phyloP scores from a whole-genome alignment of 2,329 filamentous ascomycete species.

The Colletotrichum spaethianum region DNA sequence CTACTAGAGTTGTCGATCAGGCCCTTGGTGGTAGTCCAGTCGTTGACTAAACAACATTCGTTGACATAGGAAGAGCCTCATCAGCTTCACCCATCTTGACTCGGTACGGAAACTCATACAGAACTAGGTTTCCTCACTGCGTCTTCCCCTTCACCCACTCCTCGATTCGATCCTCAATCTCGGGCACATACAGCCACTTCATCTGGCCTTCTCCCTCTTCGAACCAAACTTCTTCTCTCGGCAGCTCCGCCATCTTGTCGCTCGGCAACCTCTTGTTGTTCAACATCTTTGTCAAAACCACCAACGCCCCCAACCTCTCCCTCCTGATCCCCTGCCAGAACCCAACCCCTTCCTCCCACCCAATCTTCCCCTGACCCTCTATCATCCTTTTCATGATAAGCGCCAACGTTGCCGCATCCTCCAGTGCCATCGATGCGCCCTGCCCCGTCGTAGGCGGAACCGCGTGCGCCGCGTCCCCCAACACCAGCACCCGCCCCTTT shows the following conservation, averaged over 20 bases:
- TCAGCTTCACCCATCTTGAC: background rate
- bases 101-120: background rate
- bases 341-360: conserved; percentile 46
- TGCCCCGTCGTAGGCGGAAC: conserved; percentile 64
- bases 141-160: conserved; percentile 43
- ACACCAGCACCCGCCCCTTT: conserved; percentile 56
- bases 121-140: background rate
- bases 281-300: conserved; percentile 63
- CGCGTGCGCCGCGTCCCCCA: conserved; percentile 65
- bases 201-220: conserved; percentile 45
- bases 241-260: conserved; percentile 42
- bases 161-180: conserved; percentile 54
- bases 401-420: conserved; percentile 64
- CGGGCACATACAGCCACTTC: conserved; percentile 58
- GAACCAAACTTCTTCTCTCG: conserved; percentile 29
- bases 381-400: conserved; percentile 52
- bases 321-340: conserved; percentile 66
- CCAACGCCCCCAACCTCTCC: conserved; percentile 60
- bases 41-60: background rate
- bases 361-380: conserved; percentile 42
- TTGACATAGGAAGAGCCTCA: background rate
- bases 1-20: no score
- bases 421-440: conserved; percentile 63
- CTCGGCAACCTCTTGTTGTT: conserved; percentile 62
- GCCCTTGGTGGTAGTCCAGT: no score